Evolutionary conservation across 2,329 filamentous ascomycete genomes (phyloP).

Genomic region (Pezicula carpinea): DNA sequence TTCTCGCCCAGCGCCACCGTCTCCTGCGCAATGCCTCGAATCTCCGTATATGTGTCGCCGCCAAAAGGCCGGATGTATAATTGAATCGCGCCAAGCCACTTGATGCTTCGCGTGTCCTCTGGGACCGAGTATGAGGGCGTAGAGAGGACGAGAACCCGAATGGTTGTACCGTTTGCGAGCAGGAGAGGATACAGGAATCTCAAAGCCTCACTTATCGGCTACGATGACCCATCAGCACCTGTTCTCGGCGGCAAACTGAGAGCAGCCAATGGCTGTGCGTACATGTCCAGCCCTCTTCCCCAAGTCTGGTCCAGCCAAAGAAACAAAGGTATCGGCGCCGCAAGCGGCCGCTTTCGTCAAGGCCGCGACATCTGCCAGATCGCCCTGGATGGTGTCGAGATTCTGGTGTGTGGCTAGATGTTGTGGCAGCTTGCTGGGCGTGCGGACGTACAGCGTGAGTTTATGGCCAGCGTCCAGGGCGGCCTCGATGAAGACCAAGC

Average conservation of each 20-base stretch:
- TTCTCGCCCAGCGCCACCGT: slow-evolving; percentile 17
- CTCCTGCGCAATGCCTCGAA: slow-evolving; percentile 16
- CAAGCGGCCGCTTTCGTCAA: slow-evolving; percentile 18
- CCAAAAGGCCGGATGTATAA: slow-evolving; percentile 18
- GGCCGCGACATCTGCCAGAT: slow-evolving; percentile 14
- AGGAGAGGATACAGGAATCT: slow-evolving; percentile 18
- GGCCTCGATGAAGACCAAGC: slow-evolving; percentile 17
- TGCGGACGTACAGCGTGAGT: slow-evolving; percentile 20
- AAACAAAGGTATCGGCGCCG: slow-evolving; percentile 19
- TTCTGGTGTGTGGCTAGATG: slow-evolving; percentile 17
- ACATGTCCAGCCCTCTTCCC: slow-evolving; percentile 16
- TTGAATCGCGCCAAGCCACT: slow-evolving; percentile 18
- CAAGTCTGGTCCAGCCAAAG: slow-evolving; percentile 19
- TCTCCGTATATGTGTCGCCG: slow-evolving; percentile 17
- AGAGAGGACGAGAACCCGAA: slow-evolving; percentile 19
- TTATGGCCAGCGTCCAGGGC: slow-evolving; percentile 19
- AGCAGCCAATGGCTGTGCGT: neutral
- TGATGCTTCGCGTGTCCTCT: slow-evolving; percentile 15
- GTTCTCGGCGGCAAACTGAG: neutral
- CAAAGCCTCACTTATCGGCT: slow-evolving; percentile 21
- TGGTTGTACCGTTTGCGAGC: slow-evolving; percentile 10
- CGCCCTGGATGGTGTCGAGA: slow-evolving; percentile 16
- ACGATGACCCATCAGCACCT: slow-evolving; percentile 1
- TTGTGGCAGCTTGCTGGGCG: slow-evolving; percentile 19
- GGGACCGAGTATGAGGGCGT: slow-evolving; percentile 21